A percentile compares a stretch with the other conserved stretches of the same genome.
Evolutionary conservation across 225 moss, liverwort and hornwort genomes (phyloP).

Genomic region (Anthoceros angustus): DNA sequence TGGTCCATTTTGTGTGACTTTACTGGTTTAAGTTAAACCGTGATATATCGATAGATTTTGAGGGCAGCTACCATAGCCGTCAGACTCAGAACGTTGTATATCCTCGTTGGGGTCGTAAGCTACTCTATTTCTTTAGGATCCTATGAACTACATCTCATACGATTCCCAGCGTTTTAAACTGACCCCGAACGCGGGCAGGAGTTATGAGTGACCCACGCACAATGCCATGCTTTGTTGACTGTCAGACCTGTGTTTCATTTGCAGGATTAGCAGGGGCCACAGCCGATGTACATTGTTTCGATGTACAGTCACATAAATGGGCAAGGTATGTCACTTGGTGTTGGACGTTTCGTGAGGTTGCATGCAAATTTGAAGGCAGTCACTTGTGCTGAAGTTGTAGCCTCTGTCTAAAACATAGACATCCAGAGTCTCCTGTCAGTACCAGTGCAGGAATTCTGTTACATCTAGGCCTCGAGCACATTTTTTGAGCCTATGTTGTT

Average conservation of each 20-base stretch:
- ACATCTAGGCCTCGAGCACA: no score
- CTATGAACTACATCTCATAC: not conserved
- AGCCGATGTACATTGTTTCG: conserved; percentile 91
- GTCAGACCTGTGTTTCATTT: not conserved
- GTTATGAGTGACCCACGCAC: no score
- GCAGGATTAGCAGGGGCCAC: conserved; percentile 92
- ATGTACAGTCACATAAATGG: conserved; percentile 69
- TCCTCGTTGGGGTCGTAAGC: not conserved
- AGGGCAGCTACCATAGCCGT: no score
- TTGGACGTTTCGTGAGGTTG: not conserved
- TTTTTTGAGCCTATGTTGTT: no score
- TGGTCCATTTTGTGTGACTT: not conserved
- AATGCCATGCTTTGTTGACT: no score
- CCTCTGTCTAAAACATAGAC: not conserved
- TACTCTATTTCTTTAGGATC: not conserved
- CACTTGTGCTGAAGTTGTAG: not conserved
- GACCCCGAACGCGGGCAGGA: no score
- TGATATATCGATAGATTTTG: not conserved
- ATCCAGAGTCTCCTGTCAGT: no score
- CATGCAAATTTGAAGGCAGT: not conserved
- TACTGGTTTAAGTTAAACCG: not conserved
- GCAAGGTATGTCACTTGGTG: conserved; percentile 32
- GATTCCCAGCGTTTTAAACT: no score
- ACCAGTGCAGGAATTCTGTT: no score
- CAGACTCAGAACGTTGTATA: not conserved